Percentiles rank a stretch among this genome's conserved stretches.
Evolutionary conservation across 352 stramenopile species (phyloP).

Genomic region (Pythium diclinum): DNA sequence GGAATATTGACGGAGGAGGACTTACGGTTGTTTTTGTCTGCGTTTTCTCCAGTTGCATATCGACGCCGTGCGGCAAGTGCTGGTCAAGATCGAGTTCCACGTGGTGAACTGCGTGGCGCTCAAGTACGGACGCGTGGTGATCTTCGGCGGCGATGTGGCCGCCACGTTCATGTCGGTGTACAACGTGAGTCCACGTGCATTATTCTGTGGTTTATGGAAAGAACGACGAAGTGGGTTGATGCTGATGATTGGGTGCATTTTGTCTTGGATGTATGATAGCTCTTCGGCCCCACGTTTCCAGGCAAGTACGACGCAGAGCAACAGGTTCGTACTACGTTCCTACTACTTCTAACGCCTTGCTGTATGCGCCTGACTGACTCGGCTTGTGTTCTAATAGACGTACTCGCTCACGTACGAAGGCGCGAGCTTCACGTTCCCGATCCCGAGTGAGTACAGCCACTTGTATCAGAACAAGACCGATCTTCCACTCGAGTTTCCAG

Average conservation of each 20-base stretch:
- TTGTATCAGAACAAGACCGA: constrained; percentile 76
- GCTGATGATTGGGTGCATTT: not conserved
- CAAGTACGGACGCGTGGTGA: constrained; percentile 79
- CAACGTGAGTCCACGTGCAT: constrained; percentile 44
- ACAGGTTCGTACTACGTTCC: constrained; percentile 33
- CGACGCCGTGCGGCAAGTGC: constrained; percentile 60
- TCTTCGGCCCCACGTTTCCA: constrained; percentile 85
- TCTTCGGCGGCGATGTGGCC: constrained; percentile 74
- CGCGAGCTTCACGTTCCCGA: constrained; percentile 71
- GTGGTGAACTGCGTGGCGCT: constrained; percentile 71
- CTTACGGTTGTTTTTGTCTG: not conserved
- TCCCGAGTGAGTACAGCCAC: constrained; percentile 64
- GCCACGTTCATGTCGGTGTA: constrained; percentile 88
- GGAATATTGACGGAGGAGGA: not conserved
- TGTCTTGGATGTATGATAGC: constrained; percentile 27
- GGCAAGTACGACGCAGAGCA: constrained; percentile 63
- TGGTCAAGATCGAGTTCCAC: constrained; percentile 78
- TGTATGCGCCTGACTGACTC: not conserved
- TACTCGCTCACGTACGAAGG: constrained; percentile 76
- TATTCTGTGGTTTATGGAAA: not conserved
- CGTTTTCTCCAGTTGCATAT: constrained; percentile 49
- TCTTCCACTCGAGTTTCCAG: constrained; percentile 79
- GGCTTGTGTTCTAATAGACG: constrained; percentile 31
- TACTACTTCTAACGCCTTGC: too few relatives aligned
- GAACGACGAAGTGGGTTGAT: not conserved